Conservation (phyloP, 2,329 filamentous ascomycete species). For the Curvularia spicifera region DNA sequence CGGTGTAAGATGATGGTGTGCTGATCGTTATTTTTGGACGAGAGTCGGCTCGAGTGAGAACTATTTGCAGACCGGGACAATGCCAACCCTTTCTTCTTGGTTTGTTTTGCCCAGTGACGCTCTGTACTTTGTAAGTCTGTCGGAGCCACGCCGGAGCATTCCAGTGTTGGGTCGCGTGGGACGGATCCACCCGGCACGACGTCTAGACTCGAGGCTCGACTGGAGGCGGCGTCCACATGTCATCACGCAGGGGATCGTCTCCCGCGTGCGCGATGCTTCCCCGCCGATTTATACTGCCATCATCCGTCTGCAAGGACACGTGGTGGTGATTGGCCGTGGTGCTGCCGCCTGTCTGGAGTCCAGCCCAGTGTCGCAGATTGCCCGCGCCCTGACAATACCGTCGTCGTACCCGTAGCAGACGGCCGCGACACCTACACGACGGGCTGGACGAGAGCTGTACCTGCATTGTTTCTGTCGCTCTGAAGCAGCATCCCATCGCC, state of each 20-base stretch:
- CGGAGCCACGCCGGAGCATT: no score
- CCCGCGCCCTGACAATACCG: constrained; percentile 14
- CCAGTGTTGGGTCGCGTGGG: constrained; percentile 2
- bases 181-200: background rate
- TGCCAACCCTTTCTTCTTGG: background rate
- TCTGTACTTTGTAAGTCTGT: background rate
- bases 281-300: constrained; percentile 10
- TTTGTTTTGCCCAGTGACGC: background rate
- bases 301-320: constrained; percentile 11
- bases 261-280: constrained; percentile 4
- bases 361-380: constrained; percentile 18
- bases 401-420: constrained; percentile 7
- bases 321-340: constrained; percentile 20
- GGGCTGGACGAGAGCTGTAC: constrained; percentile 6
- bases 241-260: constrained; percentile 14
- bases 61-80: background rate
- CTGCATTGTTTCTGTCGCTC: constrained; percentile 21
- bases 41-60: background rate
- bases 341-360: constrained; percentile 5
- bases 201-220: constrained; percentile 3
- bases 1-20: background rate
- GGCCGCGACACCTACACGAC: background rate
- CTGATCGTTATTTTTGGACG: background rate
- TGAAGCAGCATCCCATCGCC: constrained; percentile 18
- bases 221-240: background rate